Evolutionary conservation across 306 rosid genomes (phyloP).

Genomic region (Trifolium pratense): DNA sequence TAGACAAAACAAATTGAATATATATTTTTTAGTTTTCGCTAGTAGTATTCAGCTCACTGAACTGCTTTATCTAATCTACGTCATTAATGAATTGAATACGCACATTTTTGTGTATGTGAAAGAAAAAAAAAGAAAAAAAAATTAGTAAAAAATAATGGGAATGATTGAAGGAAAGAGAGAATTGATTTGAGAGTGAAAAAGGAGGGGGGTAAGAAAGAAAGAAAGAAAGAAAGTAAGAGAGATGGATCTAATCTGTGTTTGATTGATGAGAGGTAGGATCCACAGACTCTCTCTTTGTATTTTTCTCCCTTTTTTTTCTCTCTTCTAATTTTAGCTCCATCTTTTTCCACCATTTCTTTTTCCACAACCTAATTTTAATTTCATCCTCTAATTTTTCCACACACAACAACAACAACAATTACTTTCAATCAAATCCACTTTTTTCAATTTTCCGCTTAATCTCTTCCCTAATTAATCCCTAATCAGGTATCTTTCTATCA

Average conservation of each 20-base stretch:
- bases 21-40: too few species aligned
- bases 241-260: conserved; percentile 53
- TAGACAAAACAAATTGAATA: too few species aligned
- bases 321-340: conserved; percentile 51
- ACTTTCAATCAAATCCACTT: conserved; percentile 19
- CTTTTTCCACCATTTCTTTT: conserved; percentile 46
- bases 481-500: conserved; percentile 52
- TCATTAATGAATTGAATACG: too few species aligned
- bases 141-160: too few species aligned
- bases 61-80: too few species aligned
- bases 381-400: conserved; percentile 36
- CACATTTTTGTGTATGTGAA: too few species aligned
- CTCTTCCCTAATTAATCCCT: background rate
- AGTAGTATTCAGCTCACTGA: too few species aligned
- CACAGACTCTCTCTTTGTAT: conserved; percentile 36
- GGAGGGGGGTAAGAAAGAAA: conserved; percentile 12
- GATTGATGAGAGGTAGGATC: conserved; percentile 62
- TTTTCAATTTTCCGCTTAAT: conserved; percentile 34
- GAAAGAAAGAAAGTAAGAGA: conserved; percentile 35
- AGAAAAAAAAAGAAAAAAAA: too few species aligned
- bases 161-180: background rate
- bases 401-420: conserved; percentile 3
- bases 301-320: conserved; percentile 47
- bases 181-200: conserved; percentile 1
- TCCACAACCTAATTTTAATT: conserved; percentile 37